A percentile compares a stretch with the other conserved stretches of the same genome.
phyloP scores from a whole-genome alignment of 257 asterid genomes.

The Solanum dulcamara region DNA sequence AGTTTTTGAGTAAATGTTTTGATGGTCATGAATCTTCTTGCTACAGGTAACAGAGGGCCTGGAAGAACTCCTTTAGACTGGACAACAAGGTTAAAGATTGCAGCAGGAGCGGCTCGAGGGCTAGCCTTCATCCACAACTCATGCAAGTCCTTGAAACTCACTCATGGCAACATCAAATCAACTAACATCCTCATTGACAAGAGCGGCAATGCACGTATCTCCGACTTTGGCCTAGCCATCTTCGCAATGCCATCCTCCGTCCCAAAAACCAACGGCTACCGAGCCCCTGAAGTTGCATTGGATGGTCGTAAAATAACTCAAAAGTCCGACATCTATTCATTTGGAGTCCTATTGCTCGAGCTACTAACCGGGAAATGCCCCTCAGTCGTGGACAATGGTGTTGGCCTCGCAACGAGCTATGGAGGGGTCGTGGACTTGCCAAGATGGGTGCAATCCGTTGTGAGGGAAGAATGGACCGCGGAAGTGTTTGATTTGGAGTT shows the following conservation, averaged over 20 bases:
- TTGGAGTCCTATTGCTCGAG: constrained; percentile 81
- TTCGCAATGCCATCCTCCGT: constrained; percentile 38
- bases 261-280: constrained; percentile 64
- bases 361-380: constrained; percentile 86
- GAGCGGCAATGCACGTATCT: constrained; percentile 44
- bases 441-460: constrained; percentile 96
- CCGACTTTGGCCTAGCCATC: constrained; percentile 72
- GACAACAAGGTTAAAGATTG: constrained; percentile 70
- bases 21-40: background rate
- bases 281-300: constrained; percentile 59
- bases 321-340: constrained; percentile 69
- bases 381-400: constrained; percentile 31
- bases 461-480: constrained; percentile 98
- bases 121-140: constrained; percentile 60
- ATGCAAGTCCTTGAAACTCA: constrained; percentile 51
- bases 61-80: constrained; percentile 95
- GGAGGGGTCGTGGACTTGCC: constrained; percentile 68
- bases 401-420: constrained; percentile 36
- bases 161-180: constrained; percentile 88
- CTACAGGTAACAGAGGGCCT: constrained; percentile 84
- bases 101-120: constrained; percentile 80
- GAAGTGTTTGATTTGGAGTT: constrained; percentile 97
- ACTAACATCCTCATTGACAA: constrained; percentile 73
- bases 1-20: background rate
- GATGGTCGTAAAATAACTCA: constrained; percentile 57